Conservation (phyloP, 768 basidiomycete genomes). For the Daedaleopsis sinensis region DNA sequence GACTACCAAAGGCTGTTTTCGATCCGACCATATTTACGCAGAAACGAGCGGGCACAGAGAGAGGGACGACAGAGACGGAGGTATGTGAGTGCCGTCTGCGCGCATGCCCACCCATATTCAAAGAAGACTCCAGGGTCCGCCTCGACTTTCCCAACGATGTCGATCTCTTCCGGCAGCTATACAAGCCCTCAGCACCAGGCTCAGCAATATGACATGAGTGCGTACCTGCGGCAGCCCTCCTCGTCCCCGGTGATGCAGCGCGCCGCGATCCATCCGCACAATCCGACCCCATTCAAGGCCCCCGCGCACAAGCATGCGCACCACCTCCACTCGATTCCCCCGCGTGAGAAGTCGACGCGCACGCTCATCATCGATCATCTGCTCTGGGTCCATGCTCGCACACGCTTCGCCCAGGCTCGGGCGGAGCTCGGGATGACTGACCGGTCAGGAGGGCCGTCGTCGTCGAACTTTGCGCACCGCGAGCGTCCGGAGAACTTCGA, state of each 20-base stretch:
- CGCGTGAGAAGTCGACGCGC: conserved; percentile 85
- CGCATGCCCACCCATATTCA: neutral
- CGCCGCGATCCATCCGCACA: conserved; percentile 18
- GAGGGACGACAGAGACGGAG: too few species aligned
- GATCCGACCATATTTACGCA: too few species aligned
- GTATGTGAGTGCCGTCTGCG: neutral
- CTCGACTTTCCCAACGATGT: conserved; percentile 6
- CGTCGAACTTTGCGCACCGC: conserved; percentile 62
- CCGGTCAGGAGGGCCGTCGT: conserved; percentile 68
- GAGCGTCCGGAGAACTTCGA: conserved; percentile 76
- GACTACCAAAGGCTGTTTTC: too few species aligned
- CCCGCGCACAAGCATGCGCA: conserved; percentile 90
- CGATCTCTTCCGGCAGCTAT: conserved; percentile 8
- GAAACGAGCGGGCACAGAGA: too few species aligned
- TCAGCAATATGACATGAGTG: conserved; percentile 20
- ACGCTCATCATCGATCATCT: conserved; percentile 88
- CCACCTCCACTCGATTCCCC: conserved; percentile 85
- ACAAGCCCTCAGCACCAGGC: conserved; percentile 9
- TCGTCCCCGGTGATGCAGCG: conserved; percentile 27
- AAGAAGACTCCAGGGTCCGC: neutral
- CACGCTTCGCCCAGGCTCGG: conserved; percentile 81
- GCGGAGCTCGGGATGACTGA: conserved; percentile 88
- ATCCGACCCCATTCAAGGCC: conserved; percentile 52
- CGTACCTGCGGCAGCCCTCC: conserved; percentile 23
- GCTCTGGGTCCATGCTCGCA: conserved; percentile 81